These are phyloP conservation scores for Globomyces pollinis-pini DNA, from an alignment of 192 early-diverging fungal species.

Conservation along the genomic window DNA sequence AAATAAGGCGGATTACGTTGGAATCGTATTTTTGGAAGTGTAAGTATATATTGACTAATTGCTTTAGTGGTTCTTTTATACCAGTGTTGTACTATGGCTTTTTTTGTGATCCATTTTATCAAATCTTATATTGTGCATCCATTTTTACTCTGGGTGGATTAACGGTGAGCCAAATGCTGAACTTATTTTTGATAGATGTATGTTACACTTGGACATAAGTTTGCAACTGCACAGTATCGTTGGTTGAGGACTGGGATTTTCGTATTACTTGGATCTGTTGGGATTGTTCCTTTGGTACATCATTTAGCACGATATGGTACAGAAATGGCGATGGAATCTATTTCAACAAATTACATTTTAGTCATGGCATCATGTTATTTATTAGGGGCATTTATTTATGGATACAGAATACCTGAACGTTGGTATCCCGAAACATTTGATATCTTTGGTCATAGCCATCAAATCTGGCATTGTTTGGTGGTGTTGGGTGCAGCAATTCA, in stretches of 20 bases:
- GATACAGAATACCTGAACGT: constrained; percentile 73
- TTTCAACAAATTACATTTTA: constrained; percentile 58
- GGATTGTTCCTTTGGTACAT: constrained; percentile 67
- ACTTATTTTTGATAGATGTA: constrained; percentile 24
- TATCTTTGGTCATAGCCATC: constrained; percentile 55
- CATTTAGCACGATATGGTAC: constrained; percentile 58
- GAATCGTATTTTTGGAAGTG: constrained; percentile 77
- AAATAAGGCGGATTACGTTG: constrained; percentile 91
- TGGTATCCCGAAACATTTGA: constrained; percentile 80
- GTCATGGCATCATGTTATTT: constrained; percentile 74
- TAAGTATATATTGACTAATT: neutral
- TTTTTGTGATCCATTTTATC: constrained; percentile 49
- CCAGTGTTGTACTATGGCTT: constrained; percentile 49
- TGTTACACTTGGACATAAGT: constrained; percentile 54
- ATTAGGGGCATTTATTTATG: constrained; percentile 79
- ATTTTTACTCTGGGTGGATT: constrained; percentile 57
- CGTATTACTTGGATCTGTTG: constrained; percentile 69
- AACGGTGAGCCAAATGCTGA: too few species aligned
- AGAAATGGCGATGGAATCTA: constrained; percentile 36
- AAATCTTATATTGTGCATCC: constrained; percentile 46
- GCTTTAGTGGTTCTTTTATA: constrained; percentile 27
- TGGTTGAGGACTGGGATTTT: constrained; percentile 72
- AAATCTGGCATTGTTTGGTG: constrained; percentile 85
- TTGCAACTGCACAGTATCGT: constrained; percentile 68
- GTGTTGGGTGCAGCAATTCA: constrained; percentile 64